Evolutionary conservation across 1,284 basidiomycete species (phyloP).

Genomic region (Leccinum insolens): DNA sequence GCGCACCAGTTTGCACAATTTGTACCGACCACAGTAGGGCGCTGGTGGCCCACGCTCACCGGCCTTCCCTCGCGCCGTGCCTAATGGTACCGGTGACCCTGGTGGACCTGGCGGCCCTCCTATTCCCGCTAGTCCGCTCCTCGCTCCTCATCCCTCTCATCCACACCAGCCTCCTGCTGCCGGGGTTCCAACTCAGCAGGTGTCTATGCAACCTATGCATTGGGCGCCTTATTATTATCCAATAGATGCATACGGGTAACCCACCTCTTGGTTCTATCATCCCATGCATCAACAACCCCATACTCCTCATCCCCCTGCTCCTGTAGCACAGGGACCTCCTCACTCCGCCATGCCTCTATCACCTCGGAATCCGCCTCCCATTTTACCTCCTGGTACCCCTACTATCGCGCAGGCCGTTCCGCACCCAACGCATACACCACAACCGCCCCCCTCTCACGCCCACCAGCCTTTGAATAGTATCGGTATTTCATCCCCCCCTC

Average conservation of each 20-base stretch:
- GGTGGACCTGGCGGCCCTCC: slow-evolving; percentile 38
- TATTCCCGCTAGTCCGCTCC: slow-evolving; percentile 62
- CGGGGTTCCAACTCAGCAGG: slow-evolving; percentile 45
- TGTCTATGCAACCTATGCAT: slow-evolving; percentile 40
- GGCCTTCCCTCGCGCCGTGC: slow-evolving; percentile 59
- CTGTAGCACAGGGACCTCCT: slow-evolving; percentile 40
- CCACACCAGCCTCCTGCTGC: slow-evolving; percentile 47
- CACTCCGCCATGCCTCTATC: slow-evolving; percentile 59
- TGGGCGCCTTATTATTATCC: slow-evolving; percentile 36
- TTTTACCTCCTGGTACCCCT: slow-evolving; percentile 65
- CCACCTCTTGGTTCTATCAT: slow-evolving; percentile 32
- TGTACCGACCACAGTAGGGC: slow-evolving; percentile 47
- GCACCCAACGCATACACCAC: slow-evolving; percentile 48
- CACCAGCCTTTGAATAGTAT: slow-evolving; percentile 52
- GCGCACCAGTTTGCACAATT: slow-evolving; percentile 48
- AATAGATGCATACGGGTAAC: slow-evolving; percentile 30
- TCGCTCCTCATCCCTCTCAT: slow-evolving; percentile 60
- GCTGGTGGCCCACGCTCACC: slow-evolving; percentile 64
- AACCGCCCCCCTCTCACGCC: slow-evolving; percentile 52
- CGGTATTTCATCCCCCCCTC: slow-evolving; percentile 64
- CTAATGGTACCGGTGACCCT: slow-evolving; percentile 63
- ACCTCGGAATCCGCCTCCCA: slow-evolving; percentile 59
- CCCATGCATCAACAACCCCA: slow-evolving; percentile 45
- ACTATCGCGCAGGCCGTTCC: slow-evolving; percentile 58
- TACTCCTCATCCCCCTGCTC: slow-evolving; percentile 31